Percentiles rank a stretch among this genome's conserved stretches.
Conservation (phyloP, 768 basidiomycete genomes). For the Hericium alpestre region DNA sequence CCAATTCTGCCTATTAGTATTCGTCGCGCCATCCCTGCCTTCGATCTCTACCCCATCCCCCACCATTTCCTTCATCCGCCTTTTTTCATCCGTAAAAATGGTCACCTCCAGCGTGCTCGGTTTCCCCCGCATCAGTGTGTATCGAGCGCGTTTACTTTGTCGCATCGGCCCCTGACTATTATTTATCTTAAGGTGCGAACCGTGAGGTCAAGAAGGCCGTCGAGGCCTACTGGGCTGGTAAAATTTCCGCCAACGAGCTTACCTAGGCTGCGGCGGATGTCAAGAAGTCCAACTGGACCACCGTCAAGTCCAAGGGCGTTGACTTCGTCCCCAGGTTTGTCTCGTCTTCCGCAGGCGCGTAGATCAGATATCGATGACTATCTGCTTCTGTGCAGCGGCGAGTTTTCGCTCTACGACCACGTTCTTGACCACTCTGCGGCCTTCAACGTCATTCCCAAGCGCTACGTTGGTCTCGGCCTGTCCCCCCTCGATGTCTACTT, state of each 20-base stretch:
- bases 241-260: slow-evolving; percentile 78
- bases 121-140: slow-evolving; percentile 81
- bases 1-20: not conserved
- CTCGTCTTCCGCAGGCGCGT: slow-evolving; percentile 8
- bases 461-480: slow-evolving; percentile 78
- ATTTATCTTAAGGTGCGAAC: slow-evolving; percentile 55
- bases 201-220: slow-evolving; percentile 97
- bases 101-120: slow-evolving; percentile 81
- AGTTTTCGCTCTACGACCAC: slow-evolving; percentile 98
- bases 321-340: slow-evolving; percentile 84
- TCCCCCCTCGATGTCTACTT: slow-evolving; percentile 93
- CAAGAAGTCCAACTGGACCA: slow-evolving; percentile 81
- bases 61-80: slow-evolving; percentile 11
- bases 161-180: not conserved
- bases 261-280: slow-evolving; percentile 80
- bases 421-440: slow-evolving; percentile 93
- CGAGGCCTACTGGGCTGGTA: slow-evolving; percentile 96
- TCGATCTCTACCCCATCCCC: slow-evolving; percentile 3
- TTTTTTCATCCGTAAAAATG: slow-evolving; percentile 33
- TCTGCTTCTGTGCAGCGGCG: slow-evolving; percentile 51
- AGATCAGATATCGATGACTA: not conserved
- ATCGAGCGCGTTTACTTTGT: not conserved
- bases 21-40: slow-evolving; percentile 2
- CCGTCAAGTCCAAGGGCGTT: slow-evolving; percentile 75
- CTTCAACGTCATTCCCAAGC: slow-evolving; percentile 94